A percentile compares a stretch with the other conserved stretches of the same genome.
phyloP scores from a whole-genome alignment of 78 protist genomes.

The Neovahlkampfia damariscottae region DNA sequence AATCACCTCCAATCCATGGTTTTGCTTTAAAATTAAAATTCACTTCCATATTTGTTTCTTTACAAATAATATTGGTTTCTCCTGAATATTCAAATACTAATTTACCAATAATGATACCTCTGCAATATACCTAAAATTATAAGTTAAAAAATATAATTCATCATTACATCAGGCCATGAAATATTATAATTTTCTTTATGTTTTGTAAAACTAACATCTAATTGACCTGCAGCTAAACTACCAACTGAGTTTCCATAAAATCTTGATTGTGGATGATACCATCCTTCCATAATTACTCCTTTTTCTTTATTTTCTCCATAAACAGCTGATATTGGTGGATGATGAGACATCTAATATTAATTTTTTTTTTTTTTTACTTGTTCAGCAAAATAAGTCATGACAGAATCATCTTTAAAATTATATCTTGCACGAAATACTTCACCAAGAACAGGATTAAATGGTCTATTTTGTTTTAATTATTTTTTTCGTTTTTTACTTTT shows the following conservation, averaged over 20 bases:
- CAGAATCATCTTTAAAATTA: constrained; percentile 7
- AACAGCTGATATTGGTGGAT: constrained; percentile 83
- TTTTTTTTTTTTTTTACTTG: too few species aligned
- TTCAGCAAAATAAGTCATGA: constrained; percentile 26
- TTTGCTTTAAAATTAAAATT: constrained; percentile 61
- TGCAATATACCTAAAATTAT: constrained; percentile 47
- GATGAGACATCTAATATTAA: too few species aligned
- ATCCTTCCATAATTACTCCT: constrained; percentile 54
- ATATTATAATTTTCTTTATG: constrained; percentile 43
- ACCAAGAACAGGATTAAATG: constrained; percentile 88
- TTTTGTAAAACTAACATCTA: constrained; percentile 19
- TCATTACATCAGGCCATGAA: constrained; percentile 56
- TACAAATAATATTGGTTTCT: constrained; percentile 31
- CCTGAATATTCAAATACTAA: constrained; percentile 39
- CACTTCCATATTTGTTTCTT: constrained; percentile 25
- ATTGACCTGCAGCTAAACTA: constrained; percentile 45
- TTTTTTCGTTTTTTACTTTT: too few species aligned
- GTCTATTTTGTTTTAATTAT: too few species aligned
- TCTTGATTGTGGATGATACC: constrained; percentile 38
- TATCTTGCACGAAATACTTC: constrained; percentile 64
- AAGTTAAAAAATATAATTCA: too few species aligned
- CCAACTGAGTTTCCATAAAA: constrained; percentile 64
- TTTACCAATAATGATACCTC: constrained; percentile 51
- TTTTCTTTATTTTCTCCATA: constrained; percentile 44
- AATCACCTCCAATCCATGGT: constrained; percentile 60